phyloP scores from a whole-genome alignment of 805 yeast genomes.

The Nakazawaea laoshanensis region DNA sequence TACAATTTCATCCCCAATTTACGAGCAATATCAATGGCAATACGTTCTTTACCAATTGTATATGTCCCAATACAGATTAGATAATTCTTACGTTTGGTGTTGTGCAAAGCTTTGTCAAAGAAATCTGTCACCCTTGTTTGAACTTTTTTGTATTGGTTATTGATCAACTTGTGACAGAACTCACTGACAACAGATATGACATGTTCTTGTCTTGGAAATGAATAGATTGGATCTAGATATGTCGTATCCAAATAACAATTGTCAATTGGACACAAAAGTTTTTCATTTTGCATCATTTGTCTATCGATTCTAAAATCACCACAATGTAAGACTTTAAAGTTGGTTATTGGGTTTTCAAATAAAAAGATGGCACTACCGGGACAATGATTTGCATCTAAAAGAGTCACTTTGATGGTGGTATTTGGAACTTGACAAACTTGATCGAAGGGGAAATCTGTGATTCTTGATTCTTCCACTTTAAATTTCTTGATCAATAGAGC shows the following conservation, averaged over 20 bases:
- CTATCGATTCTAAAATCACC: conserved; percentile 83
- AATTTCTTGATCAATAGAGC: conserved; percentile 45
- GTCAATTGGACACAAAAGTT: conserved; percentile 31
- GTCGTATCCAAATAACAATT: conserved; percentile 85
- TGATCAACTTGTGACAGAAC: conserved; percentile 34
- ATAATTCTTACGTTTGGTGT: conserved; percentile 22
- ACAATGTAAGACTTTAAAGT: conserved; percentile 56
- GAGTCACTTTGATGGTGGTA: conserved; percentile 40
- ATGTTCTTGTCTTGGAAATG: conserved; percentile 68
- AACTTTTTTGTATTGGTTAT: conserved; percentile 19
- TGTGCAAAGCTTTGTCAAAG: conserved; percentile 14
- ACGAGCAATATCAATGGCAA: conserved; percentile 62
- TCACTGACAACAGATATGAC: conserved; percentile 57
- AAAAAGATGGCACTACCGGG: conserved; percentile 88
- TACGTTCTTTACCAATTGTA: conserved; percentile 84
- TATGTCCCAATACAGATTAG: conserved; percentile 78
- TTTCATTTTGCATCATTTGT: conserved; percentile 35
- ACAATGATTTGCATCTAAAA: conserved; percentile 88
- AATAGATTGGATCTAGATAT: conserved; percentile 64
- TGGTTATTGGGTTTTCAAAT: conserved; percentile 36
- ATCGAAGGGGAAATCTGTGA: conserved; percentile 35
- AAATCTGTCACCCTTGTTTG: conserved; percentile 30
- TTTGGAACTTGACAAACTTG: conserved; percentile 29
- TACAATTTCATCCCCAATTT: conserved; percentile 44
- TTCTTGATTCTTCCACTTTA: conserved; percentile 37